phyloP scores from a whole-genome alignment of 179 eudicot species.

The Gypsophila paniculata region DNA sequence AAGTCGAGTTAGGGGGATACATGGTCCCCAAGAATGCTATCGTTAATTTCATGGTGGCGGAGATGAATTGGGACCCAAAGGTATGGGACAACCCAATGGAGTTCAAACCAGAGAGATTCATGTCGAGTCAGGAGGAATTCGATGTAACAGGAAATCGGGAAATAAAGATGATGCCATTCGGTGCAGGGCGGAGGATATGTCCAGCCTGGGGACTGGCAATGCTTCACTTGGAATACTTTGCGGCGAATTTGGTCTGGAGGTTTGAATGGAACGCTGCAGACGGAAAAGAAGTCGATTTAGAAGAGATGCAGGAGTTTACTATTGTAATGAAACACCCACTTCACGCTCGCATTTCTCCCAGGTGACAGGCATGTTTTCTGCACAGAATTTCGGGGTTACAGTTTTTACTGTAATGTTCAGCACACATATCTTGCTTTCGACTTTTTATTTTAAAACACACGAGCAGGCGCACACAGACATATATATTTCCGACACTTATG shows the following conservation, averaged over 20 bases:
- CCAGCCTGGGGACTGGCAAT: slow-evolving; percentile 10
- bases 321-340: slow-evolving; percentile 19
- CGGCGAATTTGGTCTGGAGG: slow-evolving; percentile 16
- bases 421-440: neutral
- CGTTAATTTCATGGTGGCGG: slow-evolving; percentile 19
- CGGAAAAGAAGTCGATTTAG: slow-evolving; percentile 17
- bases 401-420: neutral
- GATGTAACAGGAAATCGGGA: slow-evolving; percentile 18
- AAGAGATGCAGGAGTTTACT: slow-evolving; percentile 18
- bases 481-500: neutral
- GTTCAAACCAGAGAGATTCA: slow-evolving; percentile 15
- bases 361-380: neutral
- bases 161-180: slow-evolving; percentile 22
- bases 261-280: slow-evolving; percentile 3
- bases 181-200: slow-evolving; percentile 20
- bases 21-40: slow-evolving; percentile 19
- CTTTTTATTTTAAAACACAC: neutral
- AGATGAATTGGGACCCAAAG: slow-evolving; percentile 12
- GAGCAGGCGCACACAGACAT: no score
- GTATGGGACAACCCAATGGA: slow-evolving; percentile 20
- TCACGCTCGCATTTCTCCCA: slow-evolving; percentile 10
- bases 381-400: neutral
- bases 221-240: slow-evolving; percentile 18
- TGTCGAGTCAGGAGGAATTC: slow-evolving; percentile 16
- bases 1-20: slow-evolving; percentile 21